These are phyloP conservation scores for Leishmania gerbilli DNA, from an alignment of 208 protist genomes.

Conservation along the genomic window DNA sequence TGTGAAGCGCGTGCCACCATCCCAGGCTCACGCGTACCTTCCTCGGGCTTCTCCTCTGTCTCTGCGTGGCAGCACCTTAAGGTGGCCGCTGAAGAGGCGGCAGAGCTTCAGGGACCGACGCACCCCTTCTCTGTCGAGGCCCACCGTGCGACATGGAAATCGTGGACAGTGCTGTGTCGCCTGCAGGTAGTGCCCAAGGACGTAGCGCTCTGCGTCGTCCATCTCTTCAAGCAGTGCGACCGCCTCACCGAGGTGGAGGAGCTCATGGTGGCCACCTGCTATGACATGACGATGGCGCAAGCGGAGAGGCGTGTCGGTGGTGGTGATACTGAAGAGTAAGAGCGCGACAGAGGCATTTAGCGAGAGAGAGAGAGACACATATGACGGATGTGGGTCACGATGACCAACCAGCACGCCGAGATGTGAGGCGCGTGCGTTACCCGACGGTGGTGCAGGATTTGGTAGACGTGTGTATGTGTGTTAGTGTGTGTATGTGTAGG, in stretches of 20 bases:
- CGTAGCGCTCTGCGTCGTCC: conserved; percentile 34
- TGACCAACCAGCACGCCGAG: background rate
- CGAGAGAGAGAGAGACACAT: background rate
- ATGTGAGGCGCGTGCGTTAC: background rate
- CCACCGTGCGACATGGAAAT: conserved; percentile 47
- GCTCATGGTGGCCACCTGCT: conserved; percentile 48
- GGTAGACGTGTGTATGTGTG: conserved; percentile 11
- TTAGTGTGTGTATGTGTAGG: conserved; percentile 11
- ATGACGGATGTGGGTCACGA: background rate
- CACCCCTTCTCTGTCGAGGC: conserved; percentile 46
- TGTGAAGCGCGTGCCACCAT: background rate
- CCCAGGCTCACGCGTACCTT: background rate
- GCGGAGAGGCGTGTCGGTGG: background rate
- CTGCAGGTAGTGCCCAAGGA: conserved; percentile 35
- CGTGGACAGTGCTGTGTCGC: conserved; percentile 46
- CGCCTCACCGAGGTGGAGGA: conserved; percentile 73
- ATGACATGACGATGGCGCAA: background rate
- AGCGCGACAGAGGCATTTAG: background rate
- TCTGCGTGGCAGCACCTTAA: conserved; percentile 6
- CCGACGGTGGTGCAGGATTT: background rate
- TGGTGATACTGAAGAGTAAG: background rate
- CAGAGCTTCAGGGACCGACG: background rate
- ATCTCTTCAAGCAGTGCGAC: conserved; percentile 29
- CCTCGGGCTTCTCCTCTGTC: background rate
- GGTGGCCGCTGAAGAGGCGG: background rate